These are phyloP conservation scores for Colletotrichum echinochloae DNA, from an alignment of 2,329 filamentous ascomycete species.

Conservation along the genomic window DNA sequence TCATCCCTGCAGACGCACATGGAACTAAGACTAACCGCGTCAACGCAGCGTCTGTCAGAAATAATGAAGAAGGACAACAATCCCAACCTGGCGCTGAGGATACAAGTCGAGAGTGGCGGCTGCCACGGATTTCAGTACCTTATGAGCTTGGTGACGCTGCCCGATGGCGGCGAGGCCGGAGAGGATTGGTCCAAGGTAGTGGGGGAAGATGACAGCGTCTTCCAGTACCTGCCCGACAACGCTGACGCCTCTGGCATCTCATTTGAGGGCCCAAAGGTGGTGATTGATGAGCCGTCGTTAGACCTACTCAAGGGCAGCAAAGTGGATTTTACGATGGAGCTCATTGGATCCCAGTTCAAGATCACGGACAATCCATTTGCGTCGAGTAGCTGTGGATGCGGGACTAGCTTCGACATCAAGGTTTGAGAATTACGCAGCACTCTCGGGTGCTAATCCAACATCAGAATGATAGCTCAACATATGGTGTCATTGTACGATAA, in stretches of 20 bases:
- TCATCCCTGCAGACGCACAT: background rate
- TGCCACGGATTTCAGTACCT: slow-evolving; percentile 99
- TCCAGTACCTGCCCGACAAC: slow-evolving; percentile 73
- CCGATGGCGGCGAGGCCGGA: slow-evolving; percentile 49
- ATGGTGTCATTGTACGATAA: background rate
- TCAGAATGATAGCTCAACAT: background rate
- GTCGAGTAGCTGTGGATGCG: slow-evolving; percentile 95
- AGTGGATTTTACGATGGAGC: slow-evolving; percentile 94
- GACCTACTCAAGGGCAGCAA: slow-evolving; percentile 93
- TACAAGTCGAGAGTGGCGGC: slow-evolving; percentile 91
- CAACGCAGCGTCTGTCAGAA: slow-evolving; percentile 74
- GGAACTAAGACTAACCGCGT: slow-evolving; percentile 21
- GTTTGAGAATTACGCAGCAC: slow-evolving; percentile 53
- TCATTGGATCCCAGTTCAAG: slow-evolving; percentile 92
- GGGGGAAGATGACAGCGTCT: slow-evolving; percentile 87
- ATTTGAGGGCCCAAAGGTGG: slow-evolving; percentile 74
- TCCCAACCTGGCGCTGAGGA: slow-evolving; percentile 85
- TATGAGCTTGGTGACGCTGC: slow-evolving; percentile 83
- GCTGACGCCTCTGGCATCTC: slow-evolving; percentile 47
- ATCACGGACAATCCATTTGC: slow-evolving; percentile 93
- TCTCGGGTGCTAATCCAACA: background rate
- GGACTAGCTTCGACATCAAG: slow-evolving; percentile 97
- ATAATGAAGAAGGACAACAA: slow-evolving; percentile 81
- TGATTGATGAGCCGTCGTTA: slow-evolving; percentile 88
- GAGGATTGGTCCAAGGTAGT: slow-evolving; percentile 52